Evolutionary conservation across 768 basidiomycete species (phyloP), one percentile per base, ranked within the genome.

Genomic region (Mycena leptocephala): DNA sequence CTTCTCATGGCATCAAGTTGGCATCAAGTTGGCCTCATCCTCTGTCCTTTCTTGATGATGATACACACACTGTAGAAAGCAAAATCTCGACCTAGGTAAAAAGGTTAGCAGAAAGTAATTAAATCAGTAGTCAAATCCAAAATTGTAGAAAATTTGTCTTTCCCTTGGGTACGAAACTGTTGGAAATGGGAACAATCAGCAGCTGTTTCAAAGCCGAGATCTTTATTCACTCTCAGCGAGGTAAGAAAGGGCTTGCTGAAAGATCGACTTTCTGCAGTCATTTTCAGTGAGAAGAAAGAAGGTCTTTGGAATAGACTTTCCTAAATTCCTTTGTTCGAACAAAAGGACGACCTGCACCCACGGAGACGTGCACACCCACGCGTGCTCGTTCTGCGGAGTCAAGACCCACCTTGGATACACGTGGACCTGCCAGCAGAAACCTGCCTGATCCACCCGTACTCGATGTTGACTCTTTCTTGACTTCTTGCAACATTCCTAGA

Each of bases 171-270:
- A 6, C 13, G 14, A 56, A 56, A 56, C 26, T 28, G 55, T 30
- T 13, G 26, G 59, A 62, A 62, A 14, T 62, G 24, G 22, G 22
- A 20, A 39, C 59, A 62, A 62, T 62, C 59, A 39, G 37, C 5
- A 11, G 35, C 59, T 62, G 20, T 62, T 63, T 41, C 4, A 43
- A 28, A 63, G 11, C 14, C 28, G 22, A 24, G 41, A 43, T 61
- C n/a, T 63, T 63, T 63, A 63, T 63, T 63, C 41, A 63, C 28
- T 63, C 2, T 63, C 62, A 63, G 62, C 41, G 26, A 63, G 62
- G n/a, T 63, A 43, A 26, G 41, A 63, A 63, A 63, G 41, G 41
- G 11, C 62, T 37, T 63, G 62, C 41, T 63, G 62, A 63, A 63
- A 46, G 62, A 41, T 30, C 13, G 22, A 41, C 7, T 63, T 63